Conservation (phyloP, 2,329 filamentous ascomycete genomes). For the Colletotrichum australisinense region DNA sequence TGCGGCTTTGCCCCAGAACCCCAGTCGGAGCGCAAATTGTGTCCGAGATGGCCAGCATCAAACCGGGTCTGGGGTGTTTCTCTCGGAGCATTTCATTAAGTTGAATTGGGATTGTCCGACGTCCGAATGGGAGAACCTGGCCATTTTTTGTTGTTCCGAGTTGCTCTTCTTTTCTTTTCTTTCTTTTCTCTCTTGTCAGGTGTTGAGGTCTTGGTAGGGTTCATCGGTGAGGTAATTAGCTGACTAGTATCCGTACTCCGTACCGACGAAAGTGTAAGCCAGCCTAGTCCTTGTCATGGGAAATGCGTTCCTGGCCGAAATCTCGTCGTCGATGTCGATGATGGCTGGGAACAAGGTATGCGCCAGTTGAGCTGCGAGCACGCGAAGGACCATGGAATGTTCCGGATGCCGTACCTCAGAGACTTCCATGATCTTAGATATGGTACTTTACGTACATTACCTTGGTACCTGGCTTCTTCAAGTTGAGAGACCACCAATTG, state of each 20-base stretch:
- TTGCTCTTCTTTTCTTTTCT: background rate
- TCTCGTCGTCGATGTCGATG: background rate
- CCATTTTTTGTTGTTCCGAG: background rate
- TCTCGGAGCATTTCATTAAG: slow-evolving; percentile 34
- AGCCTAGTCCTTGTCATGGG: background rate
- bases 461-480: no score
- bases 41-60: slow-evolving; percentile 22
- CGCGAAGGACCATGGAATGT: background rate
- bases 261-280: background rate
- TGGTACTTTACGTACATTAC: no score
- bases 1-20: slow-evolving; percentile 7
- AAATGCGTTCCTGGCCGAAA: background rate
- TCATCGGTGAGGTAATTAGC: background rate
- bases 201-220: background rate
- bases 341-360: background rate
- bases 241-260: background rate
- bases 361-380: background rate
- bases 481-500: background rate
- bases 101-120: slow-evolving; percentile 30
- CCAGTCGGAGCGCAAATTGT: slow-evolving; percentile 20
- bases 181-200: background rate
- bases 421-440: background rate
- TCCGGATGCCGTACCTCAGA: background rate
- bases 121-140: slow-evolving; percentile 12
- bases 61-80: slow-evolving; percentile 32